These are phyloP conservation scores for Pseudonitzschia multiseries DNA, from an alignment of 108 stramenopile genomes.

Conservation along the genomic window DNA sequence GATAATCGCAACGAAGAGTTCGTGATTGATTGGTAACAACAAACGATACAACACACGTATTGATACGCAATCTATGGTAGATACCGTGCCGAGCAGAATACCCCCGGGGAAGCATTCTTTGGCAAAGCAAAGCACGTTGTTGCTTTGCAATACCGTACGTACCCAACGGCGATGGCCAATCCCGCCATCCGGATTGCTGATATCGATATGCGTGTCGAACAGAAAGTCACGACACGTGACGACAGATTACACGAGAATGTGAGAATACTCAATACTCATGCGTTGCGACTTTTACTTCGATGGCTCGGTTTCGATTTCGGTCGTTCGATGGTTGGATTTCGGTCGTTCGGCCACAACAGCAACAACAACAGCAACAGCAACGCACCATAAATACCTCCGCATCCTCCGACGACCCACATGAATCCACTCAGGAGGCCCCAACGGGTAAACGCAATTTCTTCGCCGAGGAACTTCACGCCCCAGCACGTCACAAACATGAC, in stretches of 20 bases:
- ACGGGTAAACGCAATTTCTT: conserved; percentile 46
- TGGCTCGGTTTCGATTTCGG: no score
- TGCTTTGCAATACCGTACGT: background rate
- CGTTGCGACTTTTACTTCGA: no score
- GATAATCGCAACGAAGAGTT: background rate
- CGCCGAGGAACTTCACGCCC: conserved; percentile 47
- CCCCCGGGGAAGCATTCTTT: no score
- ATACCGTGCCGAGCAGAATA: no score
- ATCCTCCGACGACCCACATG: conserved; percentile 59
- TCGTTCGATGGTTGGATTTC: no score
- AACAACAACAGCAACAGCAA: no score
- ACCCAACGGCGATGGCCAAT: conserved; percentile 64
- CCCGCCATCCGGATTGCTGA: conserved; percentile 67
- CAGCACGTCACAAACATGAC: conserved; percentile 59
- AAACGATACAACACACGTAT: no score
- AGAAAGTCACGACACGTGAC: background rate
- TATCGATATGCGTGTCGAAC: background rate
- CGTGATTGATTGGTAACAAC: no score
- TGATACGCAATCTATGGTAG: no score
- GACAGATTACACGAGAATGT: background rate
- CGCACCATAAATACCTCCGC: conserved; percentile 28
- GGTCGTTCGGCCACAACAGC: no score
- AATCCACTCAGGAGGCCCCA: conserved; percentile 77
- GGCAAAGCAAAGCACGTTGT: background rate
- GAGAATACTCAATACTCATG: no score